Base-by-base conservation (phyloP, 805 yeast species). In the Wickerhamia fluorescens region DNA sequence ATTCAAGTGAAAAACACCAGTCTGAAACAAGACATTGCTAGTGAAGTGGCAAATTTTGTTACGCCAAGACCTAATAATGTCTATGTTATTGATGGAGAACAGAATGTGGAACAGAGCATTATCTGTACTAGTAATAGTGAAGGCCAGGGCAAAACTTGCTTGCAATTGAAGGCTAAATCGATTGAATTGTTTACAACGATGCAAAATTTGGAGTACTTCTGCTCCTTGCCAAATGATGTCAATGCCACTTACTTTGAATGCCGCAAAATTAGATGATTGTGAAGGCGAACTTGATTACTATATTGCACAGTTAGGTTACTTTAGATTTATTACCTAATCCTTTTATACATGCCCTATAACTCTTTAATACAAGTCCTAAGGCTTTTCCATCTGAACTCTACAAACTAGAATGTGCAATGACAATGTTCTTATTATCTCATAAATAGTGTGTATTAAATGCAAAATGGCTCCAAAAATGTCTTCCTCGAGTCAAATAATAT, bases 231-330 rank as follows among this genome's bases (percentile, higher is more conserved):
- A 4, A 61, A 65, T 24, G 68, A 68, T 21, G 52, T 68, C 15
- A 58, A 57, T 31, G 70, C 71, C 20, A 68, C 73, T 1, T 68
- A 69, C 37, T 68, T 69, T 40, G 75, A 69, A 40, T 69, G 75
- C 50, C 51, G 73, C 36, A 65, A 63, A 37, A 66, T 56, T 25
- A 35, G 23, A 21, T 30, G 27, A 29, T 7, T 7, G 7, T 8
- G 20, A 18, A 10, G 20, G 9, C n/a, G n/a, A n/a, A 5, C 15
- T 24, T 7, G 13, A 24, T 15, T 24, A 20, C 19, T 15, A 14
- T 9, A 10, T 23, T n/a, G n/a, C n/a, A n/a, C n/a, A n/a, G n/a
- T n/a, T n/a, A n/a, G n/a, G n/a, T 19, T 10, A 19, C 21, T 19
- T 19, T 19, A 19, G 21, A 8, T 19, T 19, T 19, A 19, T n/a